Base-by-base conservation (phyloP, 495 filamentous ascomycete species). In the Tetracladium setigerum region DNA sequence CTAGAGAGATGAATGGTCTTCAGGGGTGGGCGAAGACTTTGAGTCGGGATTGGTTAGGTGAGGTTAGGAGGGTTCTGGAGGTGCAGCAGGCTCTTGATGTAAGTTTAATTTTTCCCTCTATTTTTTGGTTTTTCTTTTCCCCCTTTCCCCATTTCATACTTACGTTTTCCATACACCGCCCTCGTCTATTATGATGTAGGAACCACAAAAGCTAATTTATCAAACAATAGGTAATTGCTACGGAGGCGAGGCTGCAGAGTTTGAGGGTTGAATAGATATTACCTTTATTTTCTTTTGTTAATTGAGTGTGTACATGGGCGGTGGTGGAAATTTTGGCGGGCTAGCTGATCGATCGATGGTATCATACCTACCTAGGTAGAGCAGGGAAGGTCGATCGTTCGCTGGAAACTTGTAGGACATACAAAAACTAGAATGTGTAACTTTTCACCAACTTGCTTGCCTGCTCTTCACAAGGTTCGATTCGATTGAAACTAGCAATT, bases 51-150 rank as follows among this genome's bases (percentile, higher is more conserved):
- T 98, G 92, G 92, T 58, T 98, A 55, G 78, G 71, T 34, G 92
- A 98, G 74, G 82, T 86, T 18, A 76, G 92, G 56, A 80, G 83
- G 67, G 83, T 94, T 53, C 69, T 97, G 67, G 92, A 98, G 66
- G 94, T 97, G 34, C 81, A 86, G 68, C 91, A 97, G 67, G 92
- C 92, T 59, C 70, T 98, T 54, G 92, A 97, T 63, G 92, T 95
- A 67, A 78, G 82, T 69, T 52, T 35, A 41, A 47, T 30, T 55
- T 47, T 53, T 41, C 45, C 31, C 35, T 14, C 46, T 24, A 14
- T 35, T 38, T 30, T 39, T 34, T 40, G 18, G 2, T 17, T 6
- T 9, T 33, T 7, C 38, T 1, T 7, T 27, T 38, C 14, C 33
- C 9, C 15, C 2, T 42, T 38, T 51, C 14, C 14, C 24, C 22